phyloP scores from a whole-genome alignment of 768 basidiomycete species.

The Leccinum variicolor region DNA sequence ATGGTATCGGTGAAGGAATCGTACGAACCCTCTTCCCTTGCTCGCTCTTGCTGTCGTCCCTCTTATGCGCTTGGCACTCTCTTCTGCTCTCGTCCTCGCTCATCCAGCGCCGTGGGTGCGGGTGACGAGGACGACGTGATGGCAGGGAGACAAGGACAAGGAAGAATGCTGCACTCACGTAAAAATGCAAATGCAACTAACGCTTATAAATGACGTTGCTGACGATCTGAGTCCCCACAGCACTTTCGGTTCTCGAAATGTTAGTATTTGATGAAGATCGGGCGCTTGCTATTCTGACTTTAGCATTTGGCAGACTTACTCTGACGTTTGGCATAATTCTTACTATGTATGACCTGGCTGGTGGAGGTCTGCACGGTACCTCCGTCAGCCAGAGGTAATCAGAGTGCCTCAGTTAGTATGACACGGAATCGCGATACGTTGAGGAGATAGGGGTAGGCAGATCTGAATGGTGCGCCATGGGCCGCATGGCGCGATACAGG shows the following conservation, averaged over 20 bases:
- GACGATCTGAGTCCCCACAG: constrained; percentile 23
- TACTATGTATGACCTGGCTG: constrained; percentile 49
- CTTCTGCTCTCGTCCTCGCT: too few relatives aligned
- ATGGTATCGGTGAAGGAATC: too few relatives aligned
- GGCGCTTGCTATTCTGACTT: constrained; percentile 6
- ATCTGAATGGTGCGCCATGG: constrained; percentile 5
- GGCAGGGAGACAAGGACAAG: too few relatives aligned
- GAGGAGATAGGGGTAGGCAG: constrained; percentile 1
- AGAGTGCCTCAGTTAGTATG: constrained; percentile 23
- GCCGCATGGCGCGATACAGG: not conserved
- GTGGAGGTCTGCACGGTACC: constrained; percentile 47
- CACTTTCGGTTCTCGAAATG: constrained; percentile 51
- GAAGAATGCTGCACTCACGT: too few relatives aligned
- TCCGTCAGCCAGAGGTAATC: constrained; percentile 29
- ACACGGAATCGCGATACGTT: constrained; percentile 3
- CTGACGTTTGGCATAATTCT: constrained; percentile 47
- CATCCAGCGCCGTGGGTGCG: too few relatives aligned
- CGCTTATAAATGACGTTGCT: not conserved
- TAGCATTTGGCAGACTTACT: constrained; percentile 33
- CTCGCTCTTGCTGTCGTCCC: too few relatives aligned
- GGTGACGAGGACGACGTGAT: too few relatives aligned
- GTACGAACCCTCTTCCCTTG: too few relatives aligned
- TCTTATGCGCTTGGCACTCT: too few relatives aligned
- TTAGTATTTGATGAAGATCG: constrained; percentile 25
- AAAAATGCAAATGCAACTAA: too few relatives aligned